These are phyloP conservation scores for Rhizophagus clarus DNA, from an alignment of 192 early-diverging fungal species.

Conservation along the genomic window DNA sequence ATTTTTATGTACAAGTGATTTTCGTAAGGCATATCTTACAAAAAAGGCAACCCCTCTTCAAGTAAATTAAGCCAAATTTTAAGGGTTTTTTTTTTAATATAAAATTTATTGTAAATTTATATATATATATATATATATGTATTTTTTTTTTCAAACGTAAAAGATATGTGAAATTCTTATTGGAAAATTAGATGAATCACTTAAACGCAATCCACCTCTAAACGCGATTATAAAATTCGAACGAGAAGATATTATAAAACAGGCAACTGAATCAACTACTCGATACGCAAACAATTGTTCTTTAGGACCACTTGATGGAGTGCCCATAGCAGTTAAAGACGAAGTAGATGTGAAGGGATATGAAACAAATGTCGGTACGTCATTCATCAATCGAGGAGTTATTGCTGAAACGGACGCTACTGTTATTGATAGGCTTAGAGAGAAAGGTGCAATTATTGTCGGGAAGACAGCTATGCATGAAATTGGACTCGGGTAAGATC, in stretches of 20 bases:
- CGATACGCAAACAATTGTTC: conserved; percentile 52
- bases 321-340: conserved; percentile 74
- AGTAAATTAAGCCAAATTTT: neutral
- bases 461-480: conserved; percentile 81
- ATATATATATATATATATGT: too few relatives aligned
- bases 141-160: neutral
- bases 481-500: conserved; percentile 52
- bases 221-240: conserved; percentile 39
- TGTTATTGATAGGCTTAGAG: conserved; percentile 51
- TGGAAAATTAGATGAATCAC: neutral
- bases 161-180: conserved; percentile 16
- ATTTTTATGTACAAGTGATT: conserved; percentile 1
- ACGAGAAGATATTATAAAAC: conserved; percentile 42
- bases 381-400: conserved; percentile 54
- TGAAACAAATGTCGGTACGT: conserved; percentile 59
- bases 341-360: conserved; percentile 64
- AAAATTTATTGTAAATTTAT: neutral
- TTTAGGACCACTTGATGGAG: conserved; percentile 70
- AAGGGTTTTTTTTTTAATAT: too few relatives aligned
- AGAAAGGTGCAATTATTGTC: conserved; percentile 63
- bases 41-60: conserved; percentile 4
- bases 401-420: conserved; percentile 54
- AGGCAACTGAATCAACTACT: conserved; percentile 56
- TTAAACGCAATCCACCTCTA: conserved; percentile 26
- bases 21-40: conserved; percentile 11